These are phyloP conservation scores for Macrophomina phaseolina DNA, from an alignment of 2,329 filamentous ascomycete species.

Conservation along the genomic window DNA sequence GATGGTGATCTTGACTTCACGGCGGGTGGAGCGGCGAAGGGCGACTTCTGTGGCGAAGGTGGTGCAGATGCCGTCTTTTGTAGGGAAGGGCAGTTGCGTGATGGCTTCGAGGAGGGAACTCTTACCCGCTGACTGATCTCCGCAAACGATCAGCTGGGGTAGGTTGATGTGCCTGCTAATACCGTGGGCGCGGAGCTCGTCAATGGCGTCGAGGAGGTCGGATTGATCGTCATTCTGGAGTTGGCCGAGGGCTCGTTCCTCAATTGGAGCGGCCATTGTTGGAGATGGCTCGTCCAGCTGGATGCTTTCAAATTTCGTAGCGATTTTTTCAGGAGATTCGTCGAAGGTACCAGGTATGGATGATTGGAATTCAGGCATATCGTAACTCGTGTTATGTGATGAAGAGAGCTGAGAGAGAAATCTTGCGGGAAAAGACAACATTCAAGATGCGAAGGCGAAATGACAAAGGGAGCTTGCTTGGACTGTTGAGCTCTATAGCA, in stretches of 20 bases:
- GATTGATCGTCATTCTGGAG: constrained; percentile 39
- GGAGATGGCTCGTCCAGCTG: background rate
- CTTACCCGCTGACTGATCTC: constrained; percentile 67
- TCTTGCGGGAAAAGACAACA: background rate
- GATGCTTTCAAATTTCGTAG: background rate
- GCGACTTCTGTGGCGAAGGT: constrained; percentile 67
- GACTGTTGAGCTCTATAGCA: background rate
- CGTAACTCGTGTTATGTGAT: background rate
- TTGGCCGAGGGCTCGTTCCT: constrained; percentile 32
- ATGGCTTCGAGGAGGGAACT: constrained; percentile 70
- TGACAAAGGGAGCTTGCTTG: background rate
- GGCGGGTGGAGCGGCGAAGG: constrained; percentile 50
- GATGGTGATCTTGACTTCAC: constrained; percentile 53
- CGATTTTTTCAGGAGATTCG: constrained; percentile 4
- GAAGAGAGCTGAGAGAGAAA: background rate
- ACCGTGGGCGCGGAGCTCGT: constrained; percentile 58
- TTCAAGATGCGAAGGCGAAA: background rate
- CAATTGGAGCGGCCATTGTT: background rate
- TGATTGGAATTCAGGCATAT: background rate
- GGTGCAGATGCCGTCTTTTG: constrained; percentile 63
- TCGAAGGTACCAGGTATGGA: background rate
- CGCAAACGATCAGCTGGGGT: constrained; percentile 64
- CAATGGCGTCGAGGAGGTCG: constrained; percentile 59
- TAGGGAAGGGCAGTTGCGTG: constrained; percentile 64
- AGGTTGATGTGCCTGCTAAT: constrained; percentile 51